Percentiles rank a stretch among this genome's conserved stretches.
Evolutionary conservation across 1,139 yeast species (phyloP).

Genomic region (Candida labiduridarum): DNA sequence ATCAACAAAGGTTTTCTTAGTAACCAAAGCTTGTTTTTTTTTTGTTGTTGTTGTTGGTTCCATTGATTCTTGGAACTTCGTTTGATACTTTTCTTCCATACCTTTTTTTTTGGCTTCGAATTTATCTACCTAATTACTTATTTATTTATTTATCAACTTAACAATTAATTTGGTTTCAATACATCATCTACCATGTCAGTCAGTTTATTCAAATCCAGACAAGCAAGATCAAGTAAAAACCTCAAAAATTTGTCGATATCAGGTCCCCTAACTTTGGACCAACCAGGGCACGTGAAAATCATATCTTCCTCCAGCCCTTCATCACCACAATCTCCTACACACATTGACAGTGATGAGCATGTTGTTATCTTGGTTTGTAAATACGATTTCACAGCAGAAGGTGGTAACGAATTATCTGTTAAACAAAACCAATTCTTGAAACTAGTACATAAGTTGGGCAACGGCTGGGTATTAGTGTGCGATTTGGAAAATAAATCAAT

Average conservation of each 20-base stretch:
- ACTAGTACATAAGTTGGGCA: conserved; percentile 34
- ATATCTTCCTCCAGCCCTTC: background rate
- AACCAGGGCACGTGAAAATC: background rate
- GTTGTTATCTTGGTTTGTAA: conserved; percentile 32
- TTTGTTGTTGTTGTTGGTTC: no score
- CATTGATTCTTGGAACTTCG: no score
- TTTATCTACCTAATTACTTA: no score
- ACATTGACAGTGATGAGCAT: background rate
- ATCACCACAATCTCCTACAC: background rate
- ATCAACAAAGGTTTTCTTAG: no score
- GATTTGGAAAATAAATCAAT: conserved; percentile 28
- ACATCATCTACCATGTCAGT: conserved; percentile 24
- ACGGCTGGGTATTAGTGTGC: conserved; percentile 42
- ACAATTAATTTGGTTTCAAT: background rate
- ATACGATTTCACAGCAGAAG: conserved; percentile 33
- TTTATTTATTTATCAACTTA: background rate
- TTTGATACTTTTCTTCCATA: no score
- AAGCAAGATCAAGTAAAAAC: conserved; percentile 28
- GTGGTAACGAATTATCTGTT: conserved; percentile 29
- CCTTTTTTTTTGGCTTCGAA: background rate
- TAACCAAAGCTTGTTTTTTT: no score
- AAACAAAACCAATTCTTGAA: conserved; percentile 33
- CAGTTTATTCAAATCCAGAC: conserved; percentile 32
- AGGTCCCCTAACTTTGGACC: conserved; percentile 12
- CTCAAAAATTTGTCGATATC: conserved; percentile 34